These are phyloP conservation scores for Helicostylum pulchrum DNA, from an alignment of 192 early-diverging fungal genomes.

Conservation along the genomic window DNA sequence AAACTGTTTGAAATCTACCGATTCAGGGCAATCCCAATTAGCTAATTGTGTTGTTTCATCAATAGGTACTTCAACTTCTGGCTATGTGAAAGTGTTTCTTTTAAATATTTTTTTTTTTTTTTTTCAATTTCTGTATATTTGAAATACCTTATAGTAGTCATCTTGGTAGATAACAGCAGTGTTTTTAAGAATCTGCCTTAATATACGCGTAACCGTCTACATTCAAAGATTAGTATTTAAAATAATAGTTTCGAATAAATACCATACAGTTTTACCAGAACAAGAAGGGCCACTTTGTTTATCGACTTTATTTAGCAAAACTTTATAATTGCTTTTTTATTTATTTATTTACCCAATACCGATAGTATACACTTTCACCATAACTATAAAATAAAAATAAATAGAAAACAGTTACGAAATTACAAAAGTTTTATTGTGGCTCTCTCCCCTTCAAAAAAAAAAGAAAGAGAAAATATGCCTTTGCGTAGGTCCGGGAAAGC, in stretches of 20 bases:
- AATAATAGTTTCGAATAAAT: background rate
- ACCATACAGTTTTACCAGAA: constrained; percentile 66
- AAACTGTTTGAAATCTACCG: constrained; percentile 54
- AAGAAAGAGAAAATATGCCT: no score
- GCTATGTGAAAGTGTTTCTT: background rate
- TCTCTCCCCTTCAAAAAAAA: no score
- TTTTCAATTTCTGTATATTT: background rate
- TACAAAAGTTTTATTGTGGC: no score
- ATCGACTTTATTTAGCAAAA: background rate
- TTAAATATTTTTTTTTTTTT: background rate
- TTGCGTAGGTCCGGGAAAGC: no score
- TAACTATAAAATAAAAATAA: background rate
- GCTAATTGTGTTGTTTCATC: constrained; percentile 49
- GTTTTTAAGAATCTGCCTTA: constrained; percentile 59
- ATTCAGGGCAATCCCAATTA: constrained; percentile 81
- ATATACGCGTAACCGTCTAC: constrained; percentile 55
- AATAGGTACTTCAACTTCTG: constrained; percentile 38
- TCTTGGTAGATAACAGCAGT: constrained; percentile 68
- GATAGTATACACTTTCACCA: constrained; percentile 33
- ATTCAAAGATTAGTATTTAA: background rate
- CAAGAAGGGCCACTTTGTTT: constrained; percentile 63
- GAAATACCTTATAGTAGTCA: constrained; percentile 63
- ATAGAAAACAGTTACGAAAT: no score
- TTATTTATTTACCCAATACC: constrained; percentile 34
- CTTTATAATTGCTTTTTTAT: background rate